Conservation (phyloP, 257 asterid genomes). For the Solanum etuberosum region DNA sequence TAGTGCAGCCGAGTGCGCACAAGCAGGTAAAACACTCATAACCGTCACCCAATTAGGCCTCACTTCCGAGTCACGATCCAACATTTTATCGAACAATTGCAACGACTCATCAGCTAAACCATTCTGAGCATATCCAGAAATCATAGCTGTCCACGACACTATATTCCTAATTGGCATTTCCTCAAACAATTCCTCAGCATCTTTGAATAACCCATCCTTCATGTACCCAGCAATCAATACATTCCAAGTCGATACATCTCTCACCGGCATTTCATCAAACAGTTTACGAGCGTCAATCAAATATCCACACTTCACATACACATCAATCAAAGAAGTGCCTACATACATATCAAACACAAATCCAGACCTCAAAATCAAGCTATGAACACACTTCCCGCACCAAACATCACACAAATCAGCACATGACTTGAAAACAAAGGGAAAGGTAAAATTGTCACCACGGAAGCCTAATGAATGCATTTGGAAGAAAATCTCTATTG, state of each 20-base stretch:
- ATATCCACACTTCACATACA: constrained; percentile 67
- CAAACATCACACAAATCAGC: constrained; percentile 20
- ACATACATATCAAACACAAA: constrained; percentile 44
- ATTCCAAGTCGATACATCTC: constrained; percentile 66
- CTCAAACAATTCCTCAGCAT: constrained; percentile 45
- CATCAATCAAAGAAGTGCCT: constrained; percentile 57
- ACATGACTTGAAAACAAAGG: constrained; percentile 67
- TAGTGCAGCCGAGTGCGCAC: constrained; percentile 55
- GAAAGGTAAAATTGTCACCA: constrained; percentile 70
- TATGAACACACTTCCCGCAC: constrained; percentile 45
- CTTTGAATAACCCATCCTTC: constrained; percentile 45
- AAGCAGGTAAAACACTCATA: constrained; percentile 75
- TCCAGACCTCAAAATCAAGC: constrained; percentile 50
- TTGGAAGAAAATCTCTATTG: constrained; percentile 12
- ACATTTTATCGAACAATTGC: constrained; percentile 52
- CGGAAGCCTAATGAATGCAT: constrained; percentile 42
- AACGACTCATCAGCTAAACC: constrained; percentile 50
- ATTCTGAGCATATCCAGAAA: constrained; percentile 80
- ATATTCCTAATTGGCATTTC: constrained; percentile 44
- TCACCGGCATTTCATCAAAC: constrained; percentile 61
- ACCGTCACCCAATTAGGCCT: constrained; percentile 83
- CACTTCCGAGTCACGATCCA: constrained; percentile 27
- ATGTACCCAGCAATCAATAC: constrained; percentile 62
- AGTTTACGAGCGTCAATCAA: constrained; percentile 31
- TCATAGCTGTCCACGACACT: constrained; percentile 83